Evolutionary conservation across 2,329 filamentous ascomycete species (phyloP).

Genomic region (Trichoderma aggressivum): DNA sequence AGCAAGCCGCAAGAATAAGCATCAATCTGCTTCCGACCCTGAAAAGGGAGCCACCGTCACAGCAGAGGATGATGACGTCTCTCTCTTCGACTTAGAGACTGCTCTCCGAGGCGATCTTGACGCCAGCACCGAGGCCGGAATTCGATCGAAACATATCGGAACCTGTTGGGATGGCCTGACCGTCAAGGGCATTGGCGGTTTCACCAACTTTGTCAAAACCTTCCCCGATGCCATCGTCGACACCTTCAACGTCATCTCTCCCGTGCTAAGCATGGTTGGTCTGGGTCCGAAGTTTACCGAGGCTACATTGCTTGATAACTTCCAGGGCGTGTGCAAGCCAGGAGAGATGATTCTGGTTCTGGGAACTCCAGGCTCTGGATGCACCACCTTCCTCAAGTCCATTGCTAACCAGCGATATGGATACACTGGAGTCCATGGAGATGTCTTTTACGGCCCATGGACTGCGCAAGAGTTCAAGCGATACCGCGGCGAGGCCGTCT

Average conservation of each 20-base stretch:
- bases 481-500: conserved; percentile 79
- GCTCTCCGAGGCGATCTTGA: conserved; percentile 68
- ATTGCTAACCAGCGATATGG: conserved; percentile 63
- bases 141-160: conserved; percentile 75
- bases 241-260: conserved; percentile 72
- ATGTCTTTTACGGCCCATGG: conserved; percentile 75
- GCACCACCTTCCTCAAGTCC: conserved; percentile 65
- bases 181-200: conserved; percentile 71
- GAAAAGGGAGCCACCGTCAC: conserved; percentile 51
- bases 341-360: conserved; percentile 89
- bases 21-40: conserved; percentile 42
- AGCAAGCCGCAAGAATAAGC: conserved; percentile 39
- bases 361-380: conserved; percentile 71
- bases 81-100: conserved; percentile 69
- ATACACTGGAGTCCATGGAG: conserved; percentile 57
- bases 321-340: conserved; percentile 67
- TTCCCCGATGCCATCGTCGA: conserved; percentile 74
- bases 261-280: conserved; percentile 61
- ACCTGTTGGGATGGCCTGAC: conserved; percentile 76
- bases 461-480: conserved; percentile 66
- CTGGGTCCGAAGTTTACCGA: conserved; percentile 65
- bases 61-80: conserved; percentile 43
- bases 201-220: conserved; percentile 68
- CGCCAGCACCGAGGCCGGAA: conserved; percentile 72
- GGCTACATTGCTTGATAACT: conserved; percentile 69